Base-by-base conservation (phyloP, 495 filamentous ascomycete species). In the Aspergillus avenaceus region DNA sequence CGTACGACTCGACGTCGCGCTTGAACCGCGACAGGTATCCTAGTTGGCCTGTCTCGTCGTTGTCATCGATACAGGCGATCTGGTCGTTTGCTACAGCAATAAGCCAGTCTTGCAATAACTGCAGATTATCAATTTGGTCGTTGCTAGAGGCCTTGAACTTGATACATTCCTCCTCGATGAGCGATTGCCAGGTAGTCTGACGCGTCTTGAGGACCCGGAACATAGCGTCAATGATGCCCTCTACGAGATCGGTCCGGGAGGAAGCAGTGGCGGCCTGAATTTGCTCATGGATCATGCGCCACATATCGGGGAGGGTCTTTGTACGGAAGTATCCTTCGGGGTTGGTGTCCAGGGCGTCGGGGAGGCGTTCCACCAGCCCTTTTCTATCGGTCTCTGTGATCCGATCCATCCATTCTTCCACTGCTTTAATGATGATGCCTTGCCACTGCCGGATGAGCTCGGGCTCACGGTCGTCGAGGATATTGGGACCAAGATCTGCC, bases 31-130 rank as follows among this genome's bases (percentile, higher is more conserved):
- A 82, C 34, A 97, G 76, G 73, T 95, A 95, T 25, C 85, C 84
- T 24, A 84, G 56, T 31, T 84, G 83, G 37, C 78, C 81, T 26
- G 83, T 82, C 42, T 87, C 84, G 22, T 74, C 70, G 49, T 82
- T 75, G 64, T 97, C 93, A 63, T 96, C 91, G 61, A 97, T 97
- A 68, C 90, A 95, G 46, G 88, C 88, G 57, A 99, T 97, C 64
- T 99, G 93, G 67, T 99, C 93, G 69, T 97, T 99, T 51, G 93
- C 93, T 43, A 95, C 87, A n/a, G 92, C 91, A 19, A 97, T 80
- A 36, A 97, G 81, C 87, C 91, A 97, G 66, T 96, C 91, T 70
- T 96, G 90, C 26, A 96, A 67, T 8, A 83, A 66, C 59, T 88
- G 85, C 42, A 95, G 78, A 5, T 88, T 87, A 52, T 97, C 95